A percentile compares a stretch with the other conserved stretches of the same genome.
These are phyloP conservation scores for Trichoderma sp. DNA, from an alignment of 2,329 filamentous ascomycete species.

Conservation along the genomic window DNA sequence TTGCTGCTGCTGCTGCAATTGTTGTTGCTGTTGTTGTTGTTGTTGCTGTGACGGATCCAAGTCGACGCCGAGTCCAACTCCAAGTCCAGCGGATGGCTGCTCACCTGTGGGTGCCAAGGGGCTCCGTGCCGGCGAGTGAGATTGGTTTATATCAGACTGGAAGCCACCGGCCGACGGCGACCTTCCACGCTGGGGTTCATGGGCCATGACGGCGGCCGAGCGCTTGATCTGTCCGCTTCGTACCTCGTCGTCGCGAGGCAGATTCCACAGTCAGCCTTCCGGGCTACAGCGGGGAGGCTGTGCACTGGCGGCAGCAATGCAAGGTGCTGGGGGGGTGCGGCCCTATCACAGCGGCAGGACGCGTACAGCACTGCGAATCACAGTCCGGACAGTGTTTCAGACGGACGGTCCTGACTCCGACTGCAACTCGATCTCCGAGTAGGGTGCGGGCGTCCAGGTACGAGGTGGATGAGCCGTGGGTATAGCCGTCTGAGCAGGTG, in stretches of 20 bases:
- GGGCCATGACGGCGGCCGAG: slow-evolving; percentile 45
- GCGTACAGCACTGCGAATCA: slow-evolving; percentile 28
- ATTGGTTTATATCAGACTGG: slow-evolving; percentile 67
- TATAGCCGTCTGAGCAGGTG: slow-evolving; percentile 15
- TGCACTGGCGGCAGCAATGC: slow-evolving; percentile 34
- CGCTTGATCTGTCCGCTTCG: slow-evolving; percentile 11
- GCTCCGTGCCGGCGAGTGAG: slow-evolving; percentile 64
- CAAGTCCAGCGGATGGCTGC: slow-evolving; percentile 40
- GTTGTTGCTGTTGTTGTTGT: slow-evolving; percentile 47
- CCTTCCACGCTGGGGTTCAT: slow-evolving; percentile 53
- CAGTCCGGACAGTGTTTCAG: slow-evolving; percentile 27
- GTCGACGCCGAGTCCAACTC: slow-evolving; percentile 60
- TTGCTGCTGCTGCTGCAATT: slow-evolving; percentile 46
- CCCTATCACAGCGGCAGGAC: slow-evolving; percentile 29
- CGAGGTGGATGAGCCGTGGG: slow-evolving; percentile 25
- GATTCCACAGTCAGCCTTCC: slow-evolving; percentile 50
- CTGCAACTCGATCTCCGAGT: slow-evolving; percentile 21
- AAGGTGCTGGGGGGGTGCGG: slow-evolving; percentile 31
- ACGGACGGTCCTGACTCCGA: slow-evolving; percentile 22
- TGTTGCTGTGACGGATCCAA: slow-evolving; percentile 32
- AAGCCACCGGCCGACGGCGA: slow-evolving; percentile 63
- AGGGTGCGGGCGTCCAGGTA: slow-evolving; percentile 26
- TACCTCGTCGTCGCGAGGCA: slow-evolving; percentile 44
- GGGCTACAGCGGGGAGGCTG: slow-evolving; percentile 44
- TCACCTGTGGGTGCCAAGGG: slow-evolving; percentile 53